Evolutionary conservation across 2,329 filamentous ascomycete genomes (phyloP).

Genomic region (Helicocarpus griseus): DNA sequence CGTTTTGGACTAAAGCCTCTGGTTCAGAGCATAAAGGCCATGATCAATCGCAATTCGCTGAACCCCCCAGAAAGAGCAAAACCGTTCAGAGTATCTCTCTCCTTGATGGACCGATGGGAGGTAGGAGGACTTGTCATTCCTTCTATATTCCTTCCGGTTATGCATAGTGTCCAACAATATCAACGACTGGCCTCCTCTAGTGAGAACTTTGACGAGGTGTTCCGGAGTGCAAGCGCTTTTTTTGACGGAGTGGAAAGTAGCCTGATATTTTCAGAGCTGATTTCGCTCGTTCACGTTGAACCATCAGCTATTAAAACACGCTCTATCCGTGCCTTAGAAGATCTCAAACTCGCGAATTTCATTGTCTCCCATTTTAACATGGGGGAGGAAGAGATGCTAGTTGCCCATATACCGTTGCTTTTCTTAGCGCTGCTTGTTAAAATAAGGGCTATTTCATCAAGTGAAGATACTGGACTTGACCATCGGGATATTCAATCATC

Average conservation of each 20-base stretch:
- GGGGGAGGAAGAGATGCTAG: constrained; percentile 89
- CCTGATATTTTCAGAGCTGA: constrained; percentile 78
- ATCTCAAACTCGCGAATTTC: constrained; percentile 68
- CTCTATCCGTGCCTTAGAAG: constrained; percentile 45
- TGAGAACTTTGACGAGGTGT: constrained; percentile 69
- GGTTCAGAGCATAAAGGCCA: constrained; percentile 61
- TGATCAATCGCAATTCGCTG: constrained; percentile 53
- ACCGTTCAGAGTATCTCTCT: constrained; percentile 85
- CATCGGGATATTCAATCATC: constrained; percentile 6
- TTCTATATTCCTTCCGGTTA: constrained; percentile 75
- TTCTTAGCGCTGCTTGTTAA: constrained; percentile 53
- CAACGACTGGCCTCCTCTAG: constrained; percentile 56
- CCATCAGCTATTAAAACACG: constrained; percentile 41
- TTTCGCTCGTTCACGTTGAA: constrained; percentile 51
- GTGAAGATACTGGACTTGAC: constrained; percentile 10
- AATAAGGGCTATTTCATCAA: constrained; percentile 28
- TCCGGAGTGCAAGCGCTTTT: constrained; percentile 88
- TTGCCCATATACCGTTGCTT: constrained; percentile 70
- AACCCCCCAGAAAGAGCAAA: constrained; percentile 61
- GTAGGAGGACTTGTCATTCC: constrained; percentile 85
- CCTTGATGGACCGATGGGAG: constrained; percentile 97
- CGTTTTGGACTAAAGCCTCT: constrained; percentile 66
- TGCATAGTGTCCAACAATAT: constrained; percentile 70
- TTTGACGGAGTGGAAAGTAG: constrained; percentile 96
- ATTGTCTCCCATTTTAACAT: constrained; percentile 84